phyloP scores from a whole-genome alignment of 2,329 filamentous ascomycete genomes.

The Calonectria henricotiae region DNA sequence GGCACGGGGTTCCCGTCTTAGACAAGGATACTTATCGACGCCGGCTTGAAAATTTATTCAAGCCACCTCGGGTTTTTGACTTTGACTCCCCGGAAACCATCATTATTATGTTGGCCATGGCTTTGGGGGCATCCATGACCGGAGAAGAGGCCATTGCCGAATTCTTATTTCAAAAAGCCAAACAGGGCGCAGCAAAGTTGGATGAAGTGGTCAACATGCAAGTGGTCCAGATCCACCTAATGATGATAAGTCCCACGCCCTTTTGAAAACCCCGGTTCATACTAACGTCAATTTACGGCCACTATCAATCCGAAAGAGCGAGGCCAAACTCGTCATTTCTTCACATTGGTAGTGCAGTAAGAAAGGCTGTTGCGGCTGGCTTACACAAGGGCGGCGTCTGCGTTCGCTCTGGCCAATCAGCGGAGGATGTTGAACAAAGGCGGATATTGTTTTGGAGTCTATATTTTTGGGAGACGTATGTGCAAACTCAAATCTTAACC shows the following conservation, averaged over 20 bases:
- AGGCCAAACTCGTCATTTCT: constrained; percentile 63
- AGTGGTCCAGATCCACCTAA: constrained; percentile 61
- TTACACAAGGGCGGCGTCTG: constrained; percentile 62
- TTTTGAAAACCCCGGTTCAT: constrained; percentile 26
- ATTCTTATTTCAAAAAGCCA: constrained; percentile 62
- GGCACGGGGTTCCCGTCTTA: constrained; percentile 58
- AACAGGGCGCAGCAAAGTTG: constrained; percentile 56
- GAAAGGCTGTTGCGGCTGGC: constrained; percentile 63
- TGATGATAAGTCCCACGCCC: constrained; percentile 61
- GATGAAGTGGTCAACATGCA: constrained; percentile 65
- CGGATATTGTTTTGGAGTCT: constrained; percentile 58
- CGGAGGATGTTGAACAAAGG: constrained; percentile 58
- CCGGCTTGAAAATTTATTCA: constrained; percentile 58
- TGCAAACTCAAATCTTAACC: not conserved
- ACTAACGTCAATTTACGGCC: constrained; percentile 54
- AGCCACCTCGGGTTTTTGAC: constrained; percentile 51
- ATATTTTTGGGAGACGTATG: constrained; percentile 63
- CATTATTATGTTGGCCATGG: constrained; percentile 59
- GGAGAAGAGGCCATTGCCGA: constrained; percentile 61
- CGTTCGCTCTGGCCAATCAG: constrained; percentile 51
- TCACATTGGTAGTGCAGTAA: constrained; percentile 59
- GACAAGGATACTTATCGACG: constrained; percentile 57
- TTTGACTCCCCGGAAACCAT: constrained; percentile 58
- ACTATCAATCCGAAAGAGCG: constrained; percentile 63
- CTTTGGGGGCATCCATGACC: constrained; percentile 58